Conservation (phyloP, 192 early-diverging fungal genomes). For the Backusella luteola region DNA sequence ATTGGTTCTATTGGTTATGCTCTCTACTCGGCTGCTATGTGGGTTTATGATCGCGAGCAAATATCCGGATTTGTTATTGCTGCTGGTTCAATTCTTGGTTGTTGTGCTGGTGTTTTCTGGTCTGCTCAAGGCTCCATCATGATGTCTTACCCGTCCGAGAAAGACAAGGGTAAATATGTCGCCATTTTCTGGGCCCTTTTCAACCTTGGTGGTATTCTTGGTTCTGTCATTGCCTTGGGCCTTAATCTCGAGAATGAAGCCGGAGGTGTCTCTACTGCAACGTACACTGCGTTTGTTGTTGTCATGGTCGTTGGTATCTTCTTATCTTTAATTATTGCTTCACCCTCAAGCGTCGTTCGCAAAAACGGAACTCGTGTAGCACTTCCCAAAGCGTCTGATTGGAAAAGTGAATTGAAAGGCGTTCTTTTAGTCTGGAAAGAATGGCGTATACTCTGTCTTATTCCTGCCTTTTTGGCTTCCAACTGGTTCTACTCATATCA, state of each 20-base stretch:
- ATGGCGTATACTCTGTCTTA: constrained; percentile 60
- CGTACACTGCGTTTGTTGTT: constrained; percentile 32
- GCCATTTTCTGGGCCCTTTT: constrained; percentile 87
- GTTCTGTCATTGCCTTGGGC: constrained; percentile 58
- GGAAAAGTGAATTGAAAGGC: constrained; percentile 50
- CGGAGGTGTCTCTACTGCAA: constrained; percentile 33
- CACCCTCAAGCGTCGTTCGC: constrained; percentile 56
- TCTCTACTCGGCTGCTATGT: constrained; percentile 68
- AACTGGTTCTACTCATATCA: constrained; percentile 84
- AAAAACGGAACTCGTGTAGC: constrained; percentile 63
- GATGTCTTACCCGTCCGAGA: constrained; percentile 81
- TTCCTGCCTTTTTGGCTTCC: constrained; percentile 67
- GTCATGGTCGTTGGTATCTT: constrained; percentile 29
- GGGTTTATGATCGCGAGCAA: constrained; percentile 53
- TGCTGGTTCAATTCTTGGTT: constrained; percentile 76
- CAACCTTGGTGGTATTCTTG: constrained; percentile 79
- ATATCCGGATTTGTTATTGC: constrained; percentile 62
- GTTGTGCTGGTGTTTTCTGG: constrained; percentile 73
- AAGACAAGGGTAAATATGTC: constrained; percentile 78
- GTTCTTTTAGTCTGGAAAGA: constrained; percentile 56
- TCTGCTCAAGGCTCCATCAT: constrained; percentile 82
- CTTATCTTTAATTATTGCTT: constrained; percentile 17
- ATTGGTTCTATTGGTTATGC: constrained; percentile 62
- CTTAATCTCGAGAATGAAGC: constrained; percentile 31
- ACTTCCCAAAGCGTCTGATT: constrained; percentile 60